Evolutionary conservation across 2,329 filamentous ascomycete species (phyloP), one percentile per base, ranked within the genome.

Genomic region (Ceratocystis alfenasii): DNA sequence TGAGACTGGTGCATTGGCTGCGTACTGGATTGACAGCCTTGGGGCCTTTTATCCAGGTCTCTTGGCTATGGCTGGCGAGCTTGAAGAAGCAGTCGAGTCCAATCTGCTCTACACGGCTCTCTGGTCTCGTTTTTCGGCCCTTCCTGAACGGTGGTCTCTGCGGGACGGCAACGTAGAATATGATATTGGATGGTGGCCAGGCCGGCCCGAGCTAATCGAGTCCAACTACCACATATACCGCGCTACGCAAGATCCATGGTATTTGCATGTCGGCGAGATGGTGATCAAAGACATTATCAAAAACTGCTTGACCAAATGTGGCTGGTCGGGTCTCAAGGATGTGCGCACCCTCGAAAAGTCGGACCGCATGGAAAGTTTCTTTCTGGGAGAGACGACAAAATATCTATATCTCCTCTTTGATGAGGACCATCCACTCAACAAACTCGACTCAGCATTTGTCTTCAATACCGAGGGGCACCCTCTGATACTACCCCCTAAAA

Each of bases 341-440:
- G 89, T 93, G 7, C 79, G 87, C 44, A 89, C 83, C 4, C 93
- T 93, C 2, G 90, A 96, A 75, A 85, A 90, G 75, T 89, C 84
- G 70, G 92, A 99, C 74, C 87, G 94, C 44, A 97, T 97, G 94
- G 94, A 99, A 76, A 97, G 93, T 74, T 99, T 97, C 80, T 97
- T 97, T 72, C 81, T 99, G 0, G 93, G 94, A 15, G 94, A 99
- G 76, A 99, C 94, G 1, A 87, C 90, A 57, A 96, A 97, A 75
- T 99, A 99, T 74, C 79, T 99, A 69, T 97, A 95, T 74, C 78
- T 99, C 65, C 83, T 97, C 1, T 97, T 95, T 74, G 89, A 95
- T 70, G 82, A 86, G 3, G 81, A 86, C 15, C 94, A 97, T 75
- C 90, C 92, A 0, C 77, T 99, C 53, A 97, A 97, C 75, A 86